Percentiles rank a stretch among this genome's conserved stretches.
phyloP scores from a whole-genome alignment of 1,284 basidiomycete genomes.

The Ganoderma resinaceum region DNA sequence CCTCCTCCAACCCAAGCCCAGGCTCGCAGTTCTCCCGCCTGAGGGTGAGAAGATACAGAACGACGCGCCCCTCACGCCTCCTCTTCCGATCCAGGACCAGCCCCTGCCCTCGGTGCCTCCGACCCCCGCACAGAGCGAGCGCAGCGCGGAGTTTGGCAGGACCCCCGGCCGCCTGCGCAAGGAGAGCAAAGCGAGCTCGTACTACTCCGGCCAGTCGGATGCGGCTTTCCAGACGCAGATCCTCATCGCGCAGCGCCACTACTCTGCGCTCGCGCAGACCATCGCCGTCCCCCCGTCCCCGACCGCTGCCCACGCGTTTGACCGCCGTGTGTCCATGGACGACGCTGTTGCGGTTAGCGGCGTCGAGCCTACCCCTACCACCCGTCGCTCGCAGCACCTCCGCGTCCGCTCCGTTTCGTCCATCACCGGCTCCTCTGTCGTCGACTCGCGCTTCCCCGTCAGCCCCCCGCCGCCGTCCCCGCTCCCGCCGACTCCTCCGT shows the following conservation, averaged over 20 bases:
- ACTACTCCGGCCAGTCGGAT: conserved; percentile 57
- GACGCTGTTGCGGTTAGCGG: conserved; percentile 41
- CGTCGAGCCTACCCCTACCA: conserved; percentile 31
- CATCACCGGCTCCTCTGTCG: conserved; percentile 38
- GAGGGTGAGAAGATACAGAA: conserved; percentile 52
- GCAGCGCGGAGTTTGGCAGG: conserved; percentile 60
- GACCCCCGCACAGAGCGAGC: conserved; percentile 58
- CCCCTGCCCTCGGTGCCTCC: conserved; percentile 45
- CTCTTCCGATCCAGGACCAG: conserved; percentile 44
- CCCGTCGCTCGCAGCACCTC: conserved; percentile 49
- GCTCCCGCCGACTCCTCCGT: conserved; percentile 73
- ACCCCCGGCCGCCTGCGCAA: conserved; percentile 44
- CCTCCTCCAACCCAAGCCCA: conserved; percentile 65
- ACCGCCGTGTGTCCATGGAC: conserved; percentile 40
- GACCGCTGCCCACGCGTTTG: conserved; percentile 23
- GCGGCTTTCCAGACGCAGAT: conserved; percentile 59
- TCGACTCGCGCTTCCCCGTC: conserved; percentile 49
- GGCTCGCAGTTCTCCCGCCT: conserved; percentile 68
- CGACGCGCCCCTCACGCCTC: conserved; percentile 44
- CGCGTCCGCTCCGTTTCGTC: conserved; percentile 56
- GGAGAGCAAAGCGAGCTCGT: conserved; percentile 61
- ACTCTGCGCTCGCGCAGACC: conserved; percentile 69
- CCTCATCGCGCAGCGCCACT: conserved; percentile 74
- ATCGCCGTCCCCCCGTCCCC: conserved; percentile 59
- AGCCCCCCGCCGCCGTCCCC: conserved; percentile 70